These are phyloP conservation scores for Globisporangium recalcitrans DNA, from an alignment of 352 stramenopile genomes.

Conservation along the genomic window DNA sequence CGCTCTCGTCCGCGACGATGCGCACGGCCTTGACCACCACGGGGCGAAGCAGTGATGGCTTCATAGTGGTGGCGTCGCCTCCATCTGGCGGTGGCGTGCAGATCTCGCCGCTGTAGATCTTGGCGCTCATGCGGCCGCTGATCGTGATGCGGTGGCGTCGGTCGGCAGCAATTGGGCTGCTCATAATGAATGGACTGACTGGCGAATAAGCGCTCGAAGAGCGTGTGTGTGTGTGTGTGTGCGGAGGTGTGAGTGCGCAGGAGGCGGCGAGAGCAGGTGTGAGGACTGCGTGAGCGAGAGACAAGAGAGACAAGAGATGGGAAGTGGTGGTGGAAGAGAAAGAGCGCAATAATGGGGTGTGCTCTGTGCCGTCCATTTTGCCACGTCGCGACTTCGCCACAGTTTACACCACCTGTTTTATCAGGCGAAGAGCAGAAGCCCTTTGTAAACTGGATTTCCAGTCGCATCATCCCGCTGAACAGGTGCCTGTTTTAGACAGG, in stretches of 20 bases:
- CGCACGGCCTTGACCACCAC: slow-evolving; percentile 17
- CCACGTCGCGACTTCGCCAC: not conserved
- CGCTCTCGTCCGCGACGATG: slow-evolving; percentile 5
- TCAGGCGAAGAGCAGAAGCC: too few relatives aligned
- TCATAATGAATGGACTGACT: not conserved
- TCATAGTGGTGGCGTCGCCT: not conserved
- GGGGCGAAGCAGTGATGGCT: not conserved
- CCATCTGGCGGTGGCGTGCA: not conserved
- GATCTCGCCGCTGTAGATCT: slow-evolving; percentile 18
- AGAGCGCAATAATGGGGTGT: not conserved
- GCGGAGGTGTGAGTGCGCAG: not conserved
- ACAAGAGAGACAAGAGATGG: not conserved
- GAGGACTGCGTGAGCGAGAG: not conserved
- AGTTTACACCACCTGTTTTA: not conserved
- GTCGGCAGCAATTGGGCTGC: not conserved
- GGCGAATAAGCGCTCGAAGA: not conserved
- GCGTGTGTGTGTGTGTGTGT: not conserved
- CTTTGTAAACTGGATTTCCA: too few relatives aligned
- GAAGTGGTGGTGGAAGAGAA: not conserved
- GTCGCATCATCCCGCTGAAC: too few relatives aligned
- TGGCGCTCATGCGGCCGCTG: slow-evolving; percentile 19
- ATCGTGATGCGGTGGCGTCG: slow-evolving; percentile 16
- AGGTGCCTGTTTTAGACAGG: too few relatives aligned
- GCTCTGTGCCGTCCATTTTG: not conserved
- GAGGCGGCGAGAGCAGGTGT: slow-evolving; percentile 2